Evolutionary conservation across 352 stramenopile genomes (phyloP).

Genomic region (Pythium aphanidermatum): DNA sequence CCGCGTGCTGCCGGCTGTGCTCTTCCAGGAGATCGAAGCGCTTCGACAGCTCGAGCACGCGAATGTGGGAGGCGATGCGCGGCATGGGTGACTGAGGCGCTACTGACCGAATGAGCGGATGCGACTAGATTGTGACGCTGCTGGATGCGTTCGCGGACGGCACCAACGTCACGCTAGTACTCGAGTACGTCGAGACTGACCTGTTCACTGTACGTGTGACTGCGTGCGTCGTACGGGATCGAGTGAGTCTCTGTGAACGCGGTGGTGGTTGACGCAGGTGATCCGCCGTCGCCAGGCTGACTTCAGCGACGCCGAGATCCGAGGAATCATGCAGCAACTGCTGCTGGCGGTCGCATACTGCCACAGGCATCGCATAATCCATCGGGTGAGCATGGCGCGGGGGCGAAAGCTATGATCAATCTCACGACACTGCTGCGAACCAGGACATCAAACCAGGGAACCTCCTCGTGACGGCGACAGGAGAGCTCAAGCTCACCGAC

Average conservation of each 20-base stretch:
- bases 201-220: conserved; percentile 34
- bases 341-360: conserved; percentile 57
- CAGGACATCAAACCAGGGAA: conserved; percentile 80
- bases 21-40: conserved; percentile 75
- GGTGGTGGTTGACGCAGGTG: not conserved
- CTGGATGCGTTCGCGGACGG: conserved; percentile 53
- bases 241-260: not conserved
- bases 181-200: conserved; percentile 67
- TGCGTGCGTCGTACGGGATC: not conserved
- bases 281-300: conserved; percentile 28
- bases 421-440: too few relatives aligned
- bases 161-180: conserved; percentile 49
- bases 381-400: conserved; percentile 36
- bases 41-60: conserved; percentile 66
- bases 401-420: too few relatives aligned
- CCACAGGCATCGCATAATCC: conserved; percentile 55
- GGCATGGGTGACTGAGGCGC: not conserved
- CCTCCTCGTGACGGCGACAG: conserved; percentile 39
- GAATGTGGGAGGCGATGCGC: conserved; percentile 25
- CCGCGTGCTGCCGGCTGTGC: conserved; percentile 36
- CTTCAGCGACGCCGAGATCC: conserved; percentile 36
- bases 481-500: conserved; percentile 69
- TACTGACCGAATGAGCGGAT: not conserved
- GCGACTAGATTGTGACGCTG: conserved; percentile 52
- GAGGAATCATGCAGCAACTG: conserved; percentile 60